Evolutionary conservation across 1,284 basidiomycete species (phyloP), one percentile per base, ranked within the genome.

Genomic region (Veloboletus limbatus): DNA sequence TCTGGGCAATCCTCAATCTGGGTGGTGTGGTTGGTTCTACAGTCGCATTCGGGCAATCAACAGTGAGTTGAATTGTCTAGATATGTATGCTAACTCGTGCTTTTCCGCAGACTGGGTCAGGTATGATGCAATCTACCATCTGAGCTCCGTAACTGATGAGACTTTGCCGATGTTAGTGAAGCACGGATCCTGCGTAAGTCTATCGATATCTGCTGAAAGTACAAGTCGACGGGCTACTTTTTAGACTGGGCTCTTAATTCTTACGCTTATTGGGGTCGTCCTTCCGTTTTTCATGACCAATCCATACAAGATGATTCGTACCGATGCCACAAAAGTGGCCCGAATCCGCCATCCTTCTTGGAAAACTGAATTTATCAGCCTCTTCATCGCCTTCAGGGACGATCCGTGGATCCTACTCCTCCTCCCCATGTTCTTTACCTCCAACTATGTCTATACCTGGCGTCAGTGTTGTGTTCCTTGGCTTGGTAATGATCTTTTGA

Each of bases 1-100:
- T 86, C 63, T 88, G 85, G 85, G 68, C 72, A 38, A 77, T 84
- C 54, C 83, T 85, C 67, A 84, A 84, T 53, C 62, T 81, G 9
- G 79, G 82, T 11, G 79, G 77, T 13, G 80, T 82, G 6, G 74
- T 83, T 20, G 83, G 83, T 5, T 72, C 76, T 1, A 71, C 77
- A 9, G 78, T 84, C 30, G 71, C 80, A 11, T 66, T 83, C 35
- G 79, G 73, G 0, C 68, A 74, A 41, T 72, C 66, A 22, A 66
- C 56, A 45, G 71, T 51, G n/a, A n/a, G n/a, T n/a, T n/a, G n/a
- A n/a, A n/a, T n/a, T n/a, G n/a, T n/a, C n/a, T n/a, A n/a, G n/a
- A n/a, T n/a, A n/a, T n/a, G n/a, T n/a, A n/a, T n/a, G n/a, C n/a
- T n/a, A n/a, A n/a, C n/a, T n/a, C n/a, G n/a, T n/a, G n/a, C n/a